Conservation (phyloP, 2,329 filamentous ascomycete genomes). For the Fusarium xylarioides region DNA sequence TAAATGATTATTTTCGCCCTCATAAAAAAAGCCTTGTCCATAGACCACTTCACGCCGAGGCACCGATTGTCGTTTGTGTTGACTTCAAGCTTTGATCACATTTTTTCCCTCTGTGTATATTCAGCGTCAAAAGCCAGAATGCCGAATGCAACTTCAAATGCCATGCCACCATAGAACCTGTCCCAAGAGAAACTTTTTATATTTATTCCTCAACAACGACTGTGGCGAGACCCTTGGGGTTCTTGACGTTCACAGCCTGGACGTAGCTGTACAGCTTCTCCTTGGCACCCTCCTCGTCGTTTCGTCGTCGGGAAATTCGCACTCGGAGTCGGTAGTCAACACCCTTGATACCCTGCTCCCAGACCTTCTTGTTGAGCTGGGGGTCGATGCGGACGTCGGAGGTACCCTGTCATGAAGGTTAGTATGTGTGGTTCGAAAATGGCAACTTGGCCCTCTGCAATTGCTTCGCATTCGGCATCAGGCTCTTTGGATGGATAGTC, state of each 20-base stretch:
- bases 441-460: conserved; percentile 8
- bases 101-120: conserved; percentile 50
- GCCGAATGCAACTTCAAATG: conserved; percentile 59
- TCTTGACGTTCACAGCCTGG: conserved; percentile 99
- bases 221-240: conserved; percentile 96
- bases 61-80: conserved; percentile 40
- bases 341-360: conserved; percentile 99
- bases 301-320: conserved; percentile 99
- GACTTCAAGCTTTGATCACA: conserved; percentile 48
- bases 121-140: conserved; percentile 56
- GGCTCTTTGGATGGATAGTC: conserved; percentile 46
- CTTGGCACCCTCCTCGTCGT: conserved; percentile 99
- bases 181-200: conserved; percentile 50
- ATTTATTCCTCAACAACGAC: conserved; percentile 81
- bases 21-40: conserved; percentile 33
- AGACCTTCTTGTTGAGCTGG: conserved; percentile 99
- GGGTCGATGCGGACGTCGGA: conserved; percentile 97
- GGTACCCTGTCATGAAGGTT: conserved; percentile 74
- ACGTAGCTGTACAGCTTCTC: conserved; percentile 99
- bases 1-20: conserved; percentile 38
- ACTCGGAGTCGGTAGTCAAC: conserved; percentile 97
- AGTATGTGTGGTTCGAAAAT: conserved; percentile 22
- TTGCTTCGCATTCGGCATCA: conserved; percentile 18
- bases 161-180: conserved; percentile 56
- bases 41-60: conserved; percentile 42